Conservation (phyloP, 2,329 filamentous ascomycete species). For the Madurella fahalii region DNA sequence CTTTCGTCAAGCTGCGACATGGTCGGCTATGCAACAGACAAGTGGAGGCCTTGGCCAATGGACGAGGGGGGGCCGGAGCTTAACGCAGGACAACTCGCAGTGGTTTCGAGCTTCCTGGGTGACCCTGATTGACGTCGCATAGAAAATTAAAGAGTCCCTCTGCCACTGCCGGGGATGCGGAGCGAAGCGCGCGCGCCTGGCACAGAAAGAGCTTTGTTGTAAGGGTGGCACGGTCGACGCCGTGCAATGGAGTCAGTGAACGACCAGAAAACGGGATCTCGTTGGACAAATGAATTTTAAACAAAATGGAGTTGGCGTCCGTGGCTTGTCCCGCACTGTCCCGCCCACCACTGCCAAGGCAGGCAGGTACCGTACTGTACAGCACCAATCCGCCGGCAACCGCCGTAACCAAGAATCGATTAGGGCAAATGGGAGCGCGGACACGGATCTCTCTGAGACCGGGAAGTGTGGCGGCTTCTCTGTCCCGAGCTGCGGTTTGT, state of each 20-base stretch:
- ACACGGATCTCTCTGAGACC: conserved; percentile 13
- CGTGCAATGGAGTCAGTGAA: not conserved
- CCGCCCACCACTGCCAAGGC: not conserved
- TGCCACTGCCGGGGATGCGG: not conserved
- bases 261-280: not conserved
- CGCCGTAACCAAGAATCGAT: not conserved
- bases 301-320: not conserved
- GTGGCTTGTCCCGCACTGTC: not conserved
- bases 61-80: conserved; percentile 32
- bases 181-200: not conserved
- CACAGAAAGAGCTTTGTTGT: not conserved
- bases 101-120: conserved; percentile 40
- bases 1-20: conserved; percentile 51
- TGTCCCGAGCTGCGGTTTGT: not conserved
- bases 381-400: not conserved
- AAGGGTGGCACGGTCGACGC: not conserved
- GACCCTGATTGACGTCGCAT: conserved; percentile 48
- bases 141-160: conserved; percentile 24
- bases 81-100: conserved; percentile 31
- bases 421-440: not conserved
- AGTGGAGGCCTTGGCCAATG: conserved; percentile 27
- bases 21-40: conserved; percentile 39
- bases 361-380: not conserved
- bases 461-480: conserved; percentile 15
- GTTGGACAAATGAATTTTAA: not conserved